Percentiles rank a stretch among this genome's conserved stretches.
Conservation (phyloP, 352 stramenopile species). For the Phytophthora citricola region DNA sequence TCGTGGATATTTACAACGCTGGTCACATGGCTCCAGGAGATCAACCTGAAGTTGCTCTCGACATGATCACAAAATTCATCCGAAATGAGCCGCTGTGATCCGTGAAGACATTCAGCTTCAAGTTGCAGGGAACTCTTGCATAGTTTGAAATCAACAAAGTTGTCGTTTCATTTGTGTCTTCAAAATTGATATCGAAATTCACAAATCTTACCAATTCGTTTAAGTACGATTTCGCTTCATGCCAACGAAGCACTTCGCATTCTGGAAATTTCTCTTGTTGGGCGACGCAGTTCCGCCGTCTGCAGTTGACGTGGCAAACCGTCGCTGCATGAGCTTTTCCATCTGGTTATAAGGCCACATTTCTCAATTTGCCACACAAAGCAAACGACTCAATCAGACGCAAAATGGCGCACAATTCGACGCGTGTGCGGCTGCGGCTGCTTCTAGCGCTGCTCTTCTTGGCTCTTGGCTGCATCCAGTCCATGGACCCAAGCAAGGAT, state of each 20-base stretch:
- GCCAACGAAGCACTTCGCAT: slow-evolving; percentile 8
- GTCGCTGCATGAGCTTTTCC: not conserved
- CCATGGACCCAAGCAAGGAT: slow-evolving; percentile 77
- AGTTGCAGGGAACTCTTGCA: no score
- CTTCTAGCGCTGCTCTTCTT: slow-evolving; percentile 36
- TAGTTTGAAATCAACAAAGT: no score
- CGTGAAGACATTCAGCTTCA: no score
- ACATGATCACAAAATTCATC: slow-evolving; percentile 71
- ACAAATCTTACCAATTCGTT: not conserved
- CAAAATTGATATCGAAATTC: no score
- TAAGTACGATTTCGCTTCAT: not conserved
- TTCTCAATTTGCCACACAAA: slow-evolving; percentile 9
- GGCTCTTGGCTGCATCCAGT: slow-evolving; percentile 16
- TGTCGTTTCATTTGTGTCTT: no score
- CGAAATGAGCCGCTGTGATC: slow-evolving; percentile 27
- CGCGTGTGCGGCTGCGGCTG: slow-evolving; percentile 15
- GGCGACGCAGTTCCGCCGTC: not conserved
- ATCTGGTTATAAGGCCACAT: not conserved
- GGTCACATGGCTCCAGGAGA: slow-evolving; percentile 64
- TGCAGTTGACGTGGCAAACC: slow-evolving; percentile 17
- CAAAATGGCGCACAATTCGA: slow-evolving; percentile 10
- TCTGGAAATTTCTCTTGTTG: slow-evolving; percentile 41
- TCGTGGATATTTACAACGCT: slow-evolving; percentile 54
- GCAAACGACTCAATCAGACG: not conserved
- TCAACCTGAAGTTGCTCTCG: slow-evolving; percentile 52